Evolutionary conservation across 2,329 filamentous ascomycete species (phyloP).

Genomic region (Harringtonia lauricola): DNA sequence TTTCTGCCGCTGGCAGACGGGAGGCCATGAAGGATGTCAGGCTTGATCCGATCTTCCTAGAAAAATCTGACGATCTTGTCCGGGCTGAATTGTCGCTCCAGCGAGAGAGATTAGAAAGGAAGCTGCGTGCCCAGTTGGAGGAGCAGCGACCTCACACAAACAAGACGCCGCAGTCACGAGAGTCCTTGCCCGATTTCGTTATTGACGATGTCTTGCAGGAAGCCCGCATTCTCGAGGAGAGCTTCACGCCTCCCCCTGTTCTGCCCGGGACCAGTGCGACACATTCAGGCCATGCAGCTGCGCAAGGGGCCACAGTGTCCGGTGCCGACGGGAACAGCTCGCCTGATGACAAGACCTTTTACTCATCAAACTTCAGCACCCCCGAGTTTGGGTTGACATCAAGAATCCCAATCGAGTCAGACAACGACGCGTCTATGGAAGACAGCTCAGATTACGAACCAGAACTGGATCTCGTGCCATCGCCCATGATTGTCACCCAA

Average conservation of each 20-base stretch:
- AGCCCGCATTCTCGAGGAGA: constrained; percentile 61
- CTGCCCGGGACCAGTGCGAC: background rate
- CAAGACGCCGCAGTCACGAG: constrained; percentile 31
- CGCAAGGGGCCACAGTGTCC: background rate
- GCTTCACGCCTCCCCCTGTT: constrained; percentile 41
- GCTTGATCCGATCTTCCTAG: constrained; percentile 39
- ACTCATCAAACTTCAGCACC: constrained; percentile 88
- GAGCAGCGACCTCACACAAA: constrained; percentile 34
- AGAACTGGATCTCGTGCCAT: constrained; percentile 13
- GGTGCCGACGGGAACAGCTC: constrained; percentile 54
- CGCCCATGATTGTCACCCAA: background rate
- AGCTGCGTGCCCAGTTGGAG: constrained; percentile 67
- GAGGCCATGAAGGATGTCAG: background rate
- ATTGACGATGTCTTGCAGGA: constrained; percentile 62
- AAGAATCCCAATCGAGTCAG: constrained; percentile 34
- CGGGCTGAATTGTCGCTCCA: constrained; percentile 72
- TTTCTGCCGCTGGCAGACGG: background rate
- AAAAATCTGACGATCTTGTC: constrained; percentile 76
- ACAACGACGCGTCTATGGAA: constrained; percentile 24
- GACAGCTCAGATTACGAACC: constrained; percentile 24
- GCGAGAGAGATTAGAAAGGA: constrained; percentile 69
- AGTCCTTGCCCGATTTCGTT: constrained; percentile 53
- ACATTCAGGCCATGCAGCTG: background rate
- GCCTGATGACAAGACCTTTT: constrained; percentile 89
- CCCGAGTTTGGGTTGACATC: constrained; percentile 41